Evolutionary conservation across 352 stramenopile genomes (phyloP).

Genomic region (Phytopythium ostracodes): DNA sequence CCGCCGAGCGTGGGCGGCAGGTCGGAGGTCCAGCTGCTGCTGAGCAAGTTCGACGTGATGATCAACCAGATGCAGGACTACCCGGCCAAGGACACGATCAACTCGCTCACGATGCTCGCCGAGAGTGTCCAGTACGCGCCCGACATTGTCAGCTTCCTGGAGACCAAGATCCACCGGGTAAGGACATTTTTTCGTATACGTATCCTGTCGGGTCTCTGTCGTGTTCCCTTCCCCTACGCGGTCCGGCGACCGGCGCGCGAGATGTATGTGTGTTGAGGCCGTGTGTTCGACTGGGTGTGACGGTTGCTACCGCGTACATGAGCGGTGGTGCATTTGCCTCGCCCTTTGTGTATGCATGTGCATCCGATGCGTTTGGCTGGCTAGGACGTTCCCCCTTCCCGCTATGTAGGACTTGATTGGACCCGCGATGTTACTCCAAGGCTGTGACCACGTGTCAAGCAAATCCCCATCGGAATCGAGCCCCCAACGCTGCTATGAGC

Average conservation of each 20-base stretch:
- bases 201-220: no score
- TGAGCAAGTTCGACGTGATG: slow-evolving; percentile 76
- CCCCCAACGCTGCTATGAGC: not conserved
- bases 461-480: not conserved
- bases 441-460: not conserved
- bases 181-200: slow-evolving; percentile 2
- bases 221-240: no score
- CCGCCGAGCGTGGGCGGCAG: not conserved
- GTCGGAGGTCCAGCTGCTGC: slow-evolving; percentile 46
- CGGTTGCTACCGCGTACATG: not conserved
- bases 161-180: slow-evolving; percentile 89
- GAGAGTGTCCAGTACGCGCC: slow-evolving; percentile 68
- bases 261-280: not conserved
- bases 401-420: not conserved
- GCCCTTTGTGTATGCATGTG: not conserved
- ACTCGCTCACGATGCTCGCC: slow-evolving; percentile 82
- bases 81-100: slow-evolving; percentile 88
- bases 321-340: not conserved
- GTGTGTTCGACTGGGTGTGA: not conserved
- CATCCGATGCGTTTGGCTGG: not conserved
- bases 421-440: not conserved
- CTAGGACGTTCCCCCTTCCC: slow-evolving; percentile 1
- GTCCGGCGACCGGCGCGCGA: no score
- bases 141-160: slow-evolving; percentile 86
- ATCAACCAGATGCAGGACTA: slow-evolving; percentile 88